A percentile compares a stretch with the other conserved stretches of the same genome.
phyloP scores from a whole-genome alignment of 192 early-diverging fungal species.

The Coemansia sp. region DNA sequence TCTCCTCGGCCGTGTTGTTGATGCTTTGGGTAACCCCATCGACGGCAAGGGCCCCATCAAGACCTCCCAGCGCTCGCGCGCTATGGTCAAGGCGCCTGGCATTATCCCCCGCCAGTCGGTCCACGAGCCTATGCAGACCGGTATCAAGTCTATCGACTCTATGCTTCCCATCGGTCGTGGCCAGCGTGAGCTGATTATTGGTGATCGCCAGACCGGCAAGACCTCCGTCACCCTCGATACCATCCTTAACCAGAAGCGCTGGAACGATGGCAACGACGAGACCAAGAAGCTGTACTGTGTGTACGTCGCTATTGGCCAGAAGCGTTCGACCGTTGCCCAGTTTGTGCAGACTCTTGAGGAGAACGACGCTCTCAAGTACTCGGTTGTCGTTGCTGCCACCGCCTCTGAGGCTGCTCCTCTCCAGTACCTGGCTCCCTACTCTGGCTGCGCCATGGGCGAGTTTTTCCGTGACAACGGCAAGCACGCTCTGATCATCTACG shows the following conservation, averaged over 20 bases:
- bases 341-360: conserved; percentile 98
- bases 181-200: conserved; percentile 99
- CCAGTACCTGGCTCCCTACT: conserved; percentile 98
- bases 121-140: conserved; percentile 99
- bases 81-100: conserved; percentile 99
- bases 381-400: conserved; percentile 96
- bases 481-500: conserved; percentile 98
- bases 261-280: conserved; percentile 94
- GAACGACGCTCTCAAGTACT: conserved; percentile 98
- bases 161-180: conserved; percentile 99
- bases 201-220: conserved; percentile 99
- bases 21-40: conserved; percentile 99
- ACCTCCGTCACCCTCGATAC: conserved; percentile 98
- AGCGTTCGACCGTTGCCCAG: conserved; percentile 99
- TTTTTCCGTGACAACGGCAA: conserved; percentile 99
- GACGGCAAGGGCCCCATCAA: conserved; percentile 98
- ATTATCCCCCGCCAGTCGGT: conserved; percentile 99
- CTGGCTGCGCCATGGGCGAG: conserved; percentile 97
- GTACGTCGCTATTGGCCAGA: conserved; percentile 99
- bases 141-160: conserved; percentile 99
- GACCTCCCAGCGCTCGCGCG: conserved; percentile 82
- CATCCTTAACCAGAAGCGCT: conserved; percentile 99
- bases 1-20: conserved; percentile 97
- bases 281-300: conserved; percentile 99
- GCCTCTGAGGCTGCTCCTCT: conserved; percentile 98